phyloP scores from a whole-genome alignment of 2,329 filamentous ascomycete genomes.

The Penicillium decumbens region DNA sequence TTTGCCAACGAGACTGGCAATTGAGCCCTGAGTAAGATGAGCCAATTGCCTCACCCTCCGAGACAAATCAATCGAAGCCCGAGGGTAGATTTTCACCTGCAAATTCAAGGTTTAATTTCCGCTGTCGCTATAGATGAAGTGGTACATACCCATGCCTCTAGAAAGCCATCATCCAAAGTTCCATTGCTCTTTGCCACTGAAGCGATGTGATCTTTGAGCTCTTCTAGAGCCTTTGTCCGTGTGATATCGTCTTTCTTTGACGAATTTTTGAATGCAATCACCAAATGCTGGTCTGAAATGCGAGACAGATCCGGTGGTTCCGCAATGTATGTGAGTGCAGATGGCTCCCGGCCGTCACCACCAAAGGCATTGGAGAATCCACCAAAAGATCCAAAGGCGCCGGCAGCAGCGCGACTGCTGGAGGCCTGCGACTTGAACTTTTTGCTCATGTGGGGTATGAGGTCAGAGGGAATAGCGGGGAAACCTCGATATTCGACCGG shows the following conservation, averaged over 20 bases:
- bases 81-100: slow-evolving; percentile 79
- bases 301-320: slow-evolving; percentile 75
- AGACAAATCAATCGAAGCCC: slow-evolving; percentile 82
- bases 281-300: slow-evolving; percentile 73
- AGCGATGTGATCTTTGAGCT: slow-evolving; percentile 65
- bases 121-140: slow-evolving; percentile 3
- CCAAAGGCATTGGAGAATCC: slow-evolving; percentile 35
- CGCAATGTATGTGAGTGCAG: slow-evolving; percentile 76
- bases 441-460: slow-evolving; percentile 50
- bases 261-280: slow-evolving; percentile 89
- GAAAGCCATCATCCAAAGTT: slow-evolving; percentile 71
- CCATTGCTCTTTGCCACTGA: slow-evolving; percentile 51
- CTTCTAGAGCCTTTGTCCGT: slow-evolving; percentile 84
- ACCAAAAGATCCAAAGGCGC: slow-evolving; percentile 47
- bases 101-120: slow-evolving; percentile 15
- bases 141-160: slow-evolving; percentile 77
- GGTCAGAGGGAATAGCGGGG: slow-evolving; percentile 23
- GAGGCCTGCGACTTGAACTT: slow-evolving; percentile 61
- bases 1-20: slow-evolving; percentile 62
- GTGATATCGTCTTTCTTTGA: slow-evolving; percentile 91
- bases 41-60: slow-evolving; percentile 82
- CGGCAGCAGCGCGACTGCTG: slow-evolving; percentile 55
- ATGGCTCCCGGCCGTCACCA: slow-evolving; percentile 46
- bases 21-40: slow-evolving; percentile 66
- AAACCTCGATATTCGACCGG: slow-evolving; percentile 10